Conservation (phyloP, 257 asterid genomes). For the Lycium ferocissimum region DNA sequence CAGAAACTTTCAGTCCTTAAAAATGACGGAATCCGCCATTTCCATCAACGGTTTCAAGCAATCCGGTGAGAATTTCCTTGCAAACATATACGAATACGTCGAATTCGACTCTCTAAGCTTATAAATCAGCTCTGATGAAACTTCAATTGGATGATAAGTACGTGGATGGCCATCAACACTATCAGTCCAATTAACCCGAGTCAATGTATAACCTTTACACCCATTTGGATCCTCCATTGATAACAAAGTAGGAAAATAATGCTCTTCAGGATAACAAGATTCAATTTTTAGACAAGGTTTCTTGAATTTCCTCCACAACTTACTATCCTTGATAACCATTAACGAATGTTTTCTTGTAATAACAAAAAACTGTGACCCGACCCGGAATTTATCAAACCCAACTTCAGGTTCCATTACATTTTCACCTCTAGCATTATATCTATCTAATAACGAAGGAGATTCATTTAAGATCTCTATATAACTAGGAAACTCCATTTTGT, state of each 20-base stretch:
- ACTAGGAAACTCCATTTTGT: conserved; percentile 58
- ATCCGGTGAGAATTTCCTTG: conserved; percentile 84
- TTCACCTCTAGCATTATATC: conserved; percentile 82
- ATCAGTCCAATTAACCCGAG: conserved; percentile 92
- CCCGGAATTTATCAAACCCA: conserved; percentile 62
- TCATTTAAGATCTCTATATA: conserved; percentile 69
- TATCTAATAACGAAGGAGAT: conserved; percentile 51
- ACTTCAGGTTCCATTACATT: conserved; percentile 86
- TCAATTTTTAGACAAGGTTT: conserved; percentile 76
- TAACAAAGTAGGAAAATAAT: conserved; percentile 84
- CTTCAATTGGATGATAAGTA: conserved; percentile 73
- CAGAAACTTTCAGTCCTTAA: conserved; percentile 68
- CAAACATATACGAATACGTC: conserved; percentile 66
- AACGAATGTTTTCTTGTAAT: conserved; percentile 68
- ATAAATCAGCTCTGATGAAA: conserved; percentile 66
- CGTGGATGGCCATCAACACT: conserved; percentile 84
- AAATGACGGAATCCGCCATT: conserved; percentile 74
- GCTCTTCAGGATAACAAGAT: conserved; percentile 91
- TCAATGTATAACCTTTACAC: conserved; percentile 64
- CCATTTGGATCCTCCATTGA: conserved; percentile 79
- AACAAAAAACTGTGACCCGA: conserved; percentile 86
- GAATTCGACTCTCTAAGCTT: conserved; percentile 74
- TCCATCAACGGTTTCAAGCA: conserved; percentile 75
- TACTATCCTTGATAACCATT: conserved; percentile 79
- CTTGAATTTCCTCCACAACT: conserved; percentile 84